Base-by-base conservation (phyloP, 441 rosid genomes). In the Adansonia gregorii region DNA sequence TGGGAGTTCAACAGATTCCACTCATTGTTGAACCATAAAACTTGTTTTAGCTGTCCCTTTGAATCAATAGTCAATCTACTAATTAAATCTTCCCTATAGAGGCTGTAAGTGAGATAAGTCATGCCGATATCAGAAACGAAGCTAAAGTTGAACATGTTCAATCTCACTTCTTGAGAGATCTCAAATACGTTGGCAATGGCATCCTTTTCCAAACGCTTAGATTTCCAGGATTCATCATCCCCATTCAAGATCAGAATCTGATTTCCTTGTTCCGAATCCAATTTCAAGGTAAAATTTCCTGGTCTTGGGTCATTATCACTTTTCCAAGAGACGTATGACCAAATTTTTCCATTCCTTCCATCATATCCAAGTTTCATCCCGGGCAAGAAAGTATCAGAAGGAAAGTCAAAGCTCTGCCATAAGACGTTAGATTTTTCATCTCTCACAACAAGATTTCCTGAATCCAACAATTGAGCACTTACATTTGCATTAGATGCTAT, bases 321-420 rank as follows among this genome's bases (percentile, higher is more conserved):
- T 55, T 31, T 70, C 82, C 80, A 83, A 1, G 81, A 66, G 12
- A 68, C 58, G 15, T 67, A 72, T 6, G 46, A 20, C 59, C 77
- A 27, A n/a, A 2, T 20, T 10, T 60, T 43, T 10, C 81, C 67
- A 0, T 43, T 69, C 24, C 8, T 15, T 1, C 3, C 9, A 51
- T 78, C 68, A 58, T 41, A 58, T 39, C 75, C 63, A 22, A 83
- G 46, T 58, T 76, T 78, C 86, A 78, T 83, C 10, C 73, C 83
- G 1, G 76, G 78, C 69, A 75, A 39, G 19, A 75, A 41, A 19
- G 78, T 75, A 49, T 83, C 52, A 8, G 80, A 7, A 17, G 81
- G 81, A 45, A 56, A 22, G 19, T 80, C 81, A 14, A 83, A 78
- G 46, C 86, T 75, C 54, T 83, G 72, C 80, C 80, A 80, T 41